Evolutionary conservation across 2,329 filamentous ascomycete genomes (phyloP), one percentile per base, ranked within the genome.

Genomic region (Monosporascus ibericus): DNA sequence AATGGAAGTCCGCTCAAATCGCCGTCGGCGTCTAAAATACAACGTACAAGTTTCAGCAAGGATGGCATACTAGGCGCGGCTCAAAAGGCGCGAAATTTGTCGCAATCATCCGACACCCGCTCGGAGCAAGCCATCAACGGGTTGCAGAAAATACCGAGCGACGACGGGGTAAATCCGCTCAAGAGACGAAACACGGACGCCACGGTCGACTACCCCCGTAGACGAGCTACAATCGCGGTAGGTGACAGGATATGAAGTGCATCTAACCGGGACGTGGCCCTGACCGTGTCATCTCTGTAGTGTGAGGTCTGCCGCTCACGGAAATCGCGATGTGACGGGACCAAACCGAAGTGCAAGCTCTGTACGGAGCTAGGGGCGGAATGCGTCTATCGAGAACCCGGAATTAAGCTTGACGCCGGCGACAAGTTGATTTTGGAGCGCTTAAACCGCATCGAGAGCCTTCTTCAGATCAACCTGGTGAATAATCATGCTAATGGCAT

Each of bases 391-490:
- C 82, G 89, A 57, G 89, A 94, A 67, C 89, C 89, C 6, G 88
- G 88, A 3, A 89, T 92, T 74, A 94, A 94, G 71, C 80, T 94
- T 9, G 89, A 94, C 67, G 88, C 88, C 37, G 89, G 89, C 58
- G 89, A 92, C 74, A 92, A 92, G 72, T 76, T 94, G 52, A 94
- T 94, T 55, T 73, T 94, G 38, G 89, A 92, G 66, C 85, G 87
- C 52, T 75, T 94, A 37, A 83, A 80, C 61, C 84, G 87, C 50
- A 92, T 94, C 62, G 89, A 94, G 68, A 86, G 78, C 48, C 73
- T 94, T 44, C 76, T 94, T n/a, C 87, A 92, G 66, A 84, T 85
- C 57, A 87, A 75, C 58, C 72, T 90, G 59, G 73, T 79, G 20
- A 72, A 70, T 44, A 70, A 73, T 42, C 71, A 75, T 49, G 67